Evolutionary conservation across 768 basidiomycete genomes (phyloP).

Genomic region (Tricholoma sp.): DNA sequence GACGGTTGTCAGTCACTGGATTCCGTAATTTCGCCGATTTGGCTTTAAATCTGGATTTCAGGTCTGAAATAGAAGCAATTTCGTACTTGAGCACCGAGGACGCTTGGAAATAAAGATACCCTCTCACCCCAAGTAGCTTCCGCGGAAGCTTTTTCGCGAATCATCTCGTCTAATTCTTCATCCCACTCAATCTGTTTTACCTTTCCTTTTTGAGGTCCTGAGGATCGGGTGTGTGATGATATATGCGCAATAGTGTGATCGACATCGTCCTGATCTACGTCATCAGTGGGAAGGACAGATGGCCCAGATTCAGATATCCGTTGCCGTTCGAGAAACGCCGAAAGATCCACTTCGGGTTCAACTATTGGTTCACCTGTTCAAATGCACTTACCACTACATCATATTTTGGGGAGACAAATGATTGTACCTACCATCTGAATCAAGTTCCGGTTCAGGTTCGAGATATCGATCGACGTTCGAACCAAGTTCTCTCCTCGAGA

Average conservation of each 20-base stretch:
- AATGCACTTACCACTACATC: background rate
- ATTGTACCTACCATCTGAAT: slow-evolving; percentile 55
- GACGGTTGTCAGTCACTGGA: slow-evolving; percentile 23
- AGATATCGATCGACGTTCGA: slow-evolving; percentile 72
- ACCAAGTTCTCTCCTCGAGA: slow-evolving; percentile 51
- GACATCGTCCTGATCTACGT: slow-evolving; percentile 50
- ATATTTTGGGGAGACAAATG: background rate
- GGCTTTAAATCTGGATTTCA: slow-evolving; percentile 53
- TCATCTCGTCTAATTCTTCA: slow-evolving; percentile 56
- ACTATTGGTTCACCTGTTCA: slow-evolving; percentile 55
- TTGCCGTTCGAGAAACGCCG: slow-evolving; percentile 62
- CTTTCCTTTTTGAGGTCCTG: slow-evolving; percentile 50
- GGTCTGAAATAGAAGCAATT: slow-evolving; percentile 31
- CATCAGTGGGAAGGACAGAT: slow-evolving; percentile 12
- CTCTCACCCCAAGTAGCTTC: slow-evolving; percentile 69
- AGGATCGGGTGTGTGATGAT: slow-evolving; percentile 22
- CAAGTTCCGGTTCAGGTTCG: slow-evolving; percentile 64
- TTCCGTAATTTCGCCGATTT: slow-evolving; percentile 46
- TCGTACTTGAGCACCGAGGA: background rate
- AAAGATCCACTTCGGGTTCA: slow-evolving; percentile 72
- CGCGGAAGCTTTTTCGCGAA: slow-evolving; percentile 63
- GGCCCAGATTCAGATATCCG: slow-evolving; percentile 37
- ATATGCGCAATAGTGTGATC: slow-evolving; percentile 56
- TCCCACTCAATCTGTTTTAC: slow-evolving; percentile 66
- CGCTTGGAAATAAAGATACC: background rate